Evolutionary conservation across 106 monocot species (phyloP), one percentile per base, ranked within the genome.

Genomic region (Allium sativum): DNA sequence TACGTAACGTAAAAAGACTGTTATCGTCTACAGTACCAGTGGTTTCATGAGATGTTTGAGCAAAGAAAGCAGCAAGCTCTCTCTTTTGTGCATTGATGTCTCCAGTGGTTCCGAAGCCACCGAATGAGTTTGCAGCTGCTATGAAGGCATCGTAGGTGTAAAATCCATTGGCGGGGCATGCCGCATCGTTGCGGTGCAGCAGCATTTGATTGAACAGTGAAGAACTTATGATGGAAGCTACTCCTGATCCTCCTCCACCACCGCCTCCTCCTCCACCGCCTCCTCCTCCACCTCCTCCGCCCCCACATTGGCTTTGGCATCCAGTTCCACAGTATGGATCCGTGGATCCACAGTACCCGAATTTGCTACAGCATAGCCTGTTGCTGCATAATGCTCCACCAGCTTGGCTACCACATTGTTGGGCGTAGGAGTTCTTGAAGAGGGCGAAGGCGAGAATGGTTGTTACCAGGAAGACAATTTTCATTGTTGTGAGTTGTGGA

Each of bases 61-160:
- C 83, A 15, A 83, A 59, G 79, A 83, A 83, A 14, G 83, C 79
- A 9, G 76, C 76, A 15, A 84, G 65, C 69, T 84, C 84, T 10
- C 79, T 53, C 72, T 79, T 79, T 12, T 42, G 73, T 11, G 62
- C 63, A 44, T 45, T 67, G 9, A 10, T 40, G 40, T 64, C 60
- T 4, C 79, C 79, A 2, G 73, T 73, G 3, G 66, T 76, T 2
- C 46, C 84, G 42, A 84, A 84, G 19, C 47, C 42, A 9, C 16
- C 8, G 53, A 76, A 79, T 21, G 76, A 70, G 20, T 73, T 65
- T 8, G 84, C 84, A 21, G 79, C 84, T 13, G 79, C 56, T 13
- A 79, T 31, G 69, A 84, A 84, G 40, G 79, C 66, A 7, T 73
- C 41, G 59, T 79, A 84, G 9, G 79, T 79, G 84, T 79, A 84